These are phyloP conservation scores for Lentinula detonsa DNA, from an alignment of 768 basidiomycete species.

Conservation along the genomic window DNA sequence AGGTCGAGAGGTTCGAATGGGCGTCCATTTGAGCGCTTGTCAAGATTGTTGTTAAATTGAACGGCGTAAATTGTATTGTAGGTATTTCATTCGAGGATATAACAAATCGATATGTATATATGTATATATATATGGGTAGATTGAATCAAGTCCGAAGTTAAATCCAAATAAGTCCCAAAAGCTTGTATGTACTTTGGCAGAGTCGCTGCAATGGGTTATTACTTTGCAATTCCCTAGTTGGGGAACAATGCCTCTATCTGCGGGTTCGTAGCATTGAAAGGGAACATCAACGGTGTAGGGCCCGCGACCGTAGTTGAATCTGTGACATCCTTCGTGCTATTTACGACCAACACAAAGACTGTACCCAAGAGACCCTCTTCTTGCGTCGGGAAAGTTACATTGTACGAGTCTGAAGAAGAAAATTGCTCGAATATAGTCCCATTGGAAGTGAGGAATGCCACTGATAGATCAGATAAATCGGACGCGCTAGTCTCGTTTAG, in stretches of 20 bases:
- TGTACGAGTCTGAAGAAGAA: constrained; percentile 1
- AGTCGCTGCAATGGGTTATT: no score
- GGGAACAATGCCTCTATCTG: neutral
- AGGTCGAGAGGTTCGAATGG: no score
- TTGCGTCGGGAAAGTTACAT: constrained; percentile 16
- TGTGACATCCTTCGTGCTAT: constrained; percentile 17
- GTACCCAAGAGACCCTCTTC: constrained; percentile 18
- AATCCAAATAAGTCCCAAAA: no score
- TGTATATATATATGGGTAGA: no score
- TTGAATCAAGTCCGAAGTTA: no score
- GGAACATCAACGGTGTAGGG: constrained; percentile 15
- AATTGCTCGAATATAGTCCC: constrained; percentile 24
- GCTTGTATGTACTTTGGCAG: no score
- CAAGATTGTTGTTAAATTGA: no score
- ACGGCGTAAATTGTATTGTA: no score
- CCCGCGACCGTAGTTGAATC: constrained; percentile 38
- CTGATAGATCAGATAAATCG: constrained; percentile 17
- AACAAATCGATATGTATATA: no score
- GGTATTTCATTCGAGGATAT: no score
- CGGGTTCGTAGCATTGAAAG: constrained; percentile 1
- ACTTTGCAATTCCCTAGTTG: neutral
- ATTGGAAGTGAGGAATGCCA: constrained; percentile 27
- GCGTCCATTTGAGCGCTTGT: no score
- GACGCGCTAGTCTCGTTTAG: neutral
- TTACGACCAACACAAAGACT: constrained; percentile 30